Base-by-base conservation (phyloP, 768 basidiomycete species). In the Tulasnella sp. region DNA sequence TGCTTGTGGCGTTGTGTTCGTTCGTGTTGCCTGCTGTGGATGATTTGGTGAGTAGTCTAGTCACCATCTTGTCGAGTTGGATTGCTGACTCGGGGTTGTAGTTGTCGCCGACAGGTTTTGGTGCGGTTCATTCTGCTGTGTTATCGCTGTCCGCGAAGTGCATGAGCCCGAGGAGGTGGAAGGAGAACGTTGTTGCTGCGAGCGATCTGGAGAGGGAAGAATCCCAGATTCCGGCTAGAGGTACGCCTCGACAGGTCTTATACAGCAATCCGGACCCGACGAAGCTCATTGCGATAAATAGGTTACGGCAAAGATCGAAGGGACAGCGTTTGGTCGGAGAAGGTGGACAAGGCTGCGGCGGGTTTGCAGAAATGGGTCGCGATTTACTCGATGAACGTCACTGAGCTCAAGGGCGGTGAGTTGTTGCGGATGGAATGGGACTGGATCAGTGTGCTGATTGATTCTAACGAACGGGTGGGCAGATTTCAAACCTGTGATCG, bases 91-190 rank as follows among this genome's bases (percentile, higher is more conserved):
- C 47, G 40, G 59, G 71, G 62, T 36, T 76, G 70, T 66, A 79
- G 77, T 74, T 73, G 32, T 76, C 78, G 1, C 77, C 81, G 2
- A 77, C 91, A 1, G 91, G 92, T 4, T 96, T 93, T 77, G 95
- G 95, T 3, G 87, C 88, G 0, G 85, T 96, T 62, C 95, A 98
- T 77, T 83, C 87, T 1, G 89, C 92, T 0, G 86, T 95, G 41
- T 82, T 95, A 11, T 83, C 85, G 19, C 82, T 97, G 5, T 88
- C 93, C 0, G 88, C 94, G 32, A 85, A 86, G 75, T 88, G 86
- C 76, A 84, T 95, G 22, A 85, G 87, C 5, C 82, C 82, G 66
- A 85, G 85, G 16, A 83, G 82, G 47, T 90, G 87, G 85, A 83
- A 84, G 35, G 82, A 86, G 22, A 81, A 79, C 19, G 83, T 94